Conservation (phyloP, 2,329 filamentous ascomycete genomes). For the Rhynchosporium agropyri region DNA sequence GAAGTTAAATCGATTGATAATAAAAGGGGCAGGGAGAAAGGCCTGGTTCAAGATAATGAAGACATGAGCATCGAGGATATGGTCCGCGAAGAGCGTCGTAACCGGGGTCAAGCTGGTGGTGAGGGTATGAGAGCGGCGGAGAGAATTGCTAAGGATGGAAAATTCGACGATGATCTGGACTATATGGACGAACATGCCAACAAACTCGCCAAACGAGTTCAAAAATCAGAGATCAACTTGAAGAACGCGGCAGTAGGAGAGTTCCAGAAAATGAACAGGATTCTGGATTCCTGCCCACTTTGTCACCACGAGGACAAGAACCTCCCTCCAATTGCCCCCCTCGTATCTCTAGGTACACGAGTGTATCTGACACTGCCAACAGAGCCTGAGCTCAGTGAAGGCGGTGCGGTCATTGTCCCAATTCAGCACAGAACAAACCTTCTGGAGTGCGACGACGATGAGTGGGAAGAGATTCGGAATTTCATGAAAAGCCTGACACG, state of each 20-base stretch:
- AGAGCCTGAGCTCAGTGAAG: conserved; percentile 81
- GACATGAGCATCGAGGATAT: conserved; percentile 98
- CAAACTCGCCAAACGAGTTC: conserved; percentile 83
- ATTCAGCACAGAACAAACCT: conserved; percentile 86
- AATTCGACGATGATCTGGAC: conserved; percentile 89
- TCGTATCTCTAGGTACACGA: conserved; percentile 83
- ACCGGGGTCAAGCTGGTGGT: conserved; percentile 73
- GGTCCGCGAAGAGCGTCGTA: conserved; percentile 91
- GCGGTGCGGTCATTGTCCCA: conserved; percentile 86
- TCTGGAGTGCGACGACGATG: conserved; percentile 97
- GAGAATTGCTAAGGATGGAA: conserved; percentile 88
- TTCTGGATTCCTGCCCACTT: conserved; percentile 84
- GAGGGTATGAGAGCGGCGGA: conserved; percentile 85
- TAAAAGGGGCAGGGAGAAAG: conserved; percentile 81
- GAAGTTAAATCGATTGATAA: conserved; percentile 81
- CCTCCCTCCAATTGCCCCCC: conserved; percentile 75
- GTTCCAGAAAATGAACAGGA: conserved; percentile 85
- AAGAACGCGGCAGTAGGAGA: conserved; percentile 86
- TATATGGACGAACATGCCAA: conserved; percentile 97
- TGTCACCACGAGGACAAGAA: conserved; percentile 88
- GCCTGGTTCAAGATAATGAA: conserved; percentile 84
- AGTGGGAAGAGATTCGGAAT: conserved; percentile 98
- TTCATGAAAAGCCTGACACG: conserved; percentile 97
- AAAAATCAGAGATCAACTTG: conserved; percentile 85
- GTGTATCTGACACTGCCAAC: conserved; percentile 88